phyloP scores from a whole-genome alignment of 495 filamentous ascomycete species.

The Filosporella fistucella region DNA sequence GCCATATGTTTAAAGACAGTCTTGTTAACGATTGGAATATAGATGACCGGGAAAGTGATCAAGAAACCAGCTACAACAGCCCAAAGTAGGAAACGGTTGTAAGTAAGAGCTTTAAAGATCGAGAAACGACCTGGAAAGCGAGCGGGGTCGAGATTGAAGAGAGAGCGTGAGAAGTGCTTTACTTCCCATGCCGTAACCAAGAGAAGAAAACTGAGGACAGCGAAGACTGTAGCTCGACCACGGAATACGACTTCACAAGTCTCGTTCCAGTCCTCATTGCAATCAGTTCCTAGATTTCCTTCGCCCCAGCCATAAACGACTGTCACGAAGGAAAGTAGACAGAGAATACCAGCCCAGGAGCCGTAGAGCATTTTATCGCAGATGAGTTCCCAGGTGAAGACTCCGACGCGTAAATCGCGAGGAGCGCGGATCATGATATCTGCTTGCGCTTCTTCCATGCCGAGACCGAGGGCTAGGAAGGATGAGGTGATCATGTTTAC shows the following conservation, averaged over 20 bases:
- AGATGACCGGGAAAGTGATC: conserved; percentile 68
- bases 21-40: conserved; percentile 66
- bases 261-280: conserved; percentile 53
- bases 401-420: conserved; percentile 42
- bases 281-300: conserved; percentile 56
- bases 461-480: conserved; percentile 70
- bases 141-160: conserved; percentile 63
- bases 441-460: conserved; percentile 61
- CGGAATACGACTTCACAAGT: conserved; percentile 63
- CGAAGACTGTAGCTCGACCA: conserved; percentile 66
- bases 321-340: conserved; percentile 57
- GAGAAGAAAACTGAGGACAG: conserved; percentile 67
- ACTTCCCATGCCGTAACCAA: conserved; percentile 73
- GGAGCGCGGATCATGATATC: conserved; percentile 56
- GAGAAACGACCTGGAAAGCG: conserved; percentile 22
- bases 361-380: conserved; percentile 68
- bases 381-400: conserved; percentile 66
- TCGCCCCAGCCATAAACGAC: conserved; percentile 65
- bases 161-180: conserved; percentile 59
- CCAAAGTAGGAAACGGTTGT: conserved; percentile 70
- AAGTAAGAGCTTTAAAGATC: conserved; percentile 52
- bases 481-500: conserved; percentile 75
- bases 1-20: conserved; percentile 66
- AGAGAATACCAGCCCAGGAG: conserved; percentile 63
- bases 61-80: conserved; percentile 64